Percentiles rank a stretch among this genome's conserved stretches.
Evolutionary conservation across 1,284 basidiomycete genomes (phyloP).

Genomic region (Porodaedalea pini): DNA sequence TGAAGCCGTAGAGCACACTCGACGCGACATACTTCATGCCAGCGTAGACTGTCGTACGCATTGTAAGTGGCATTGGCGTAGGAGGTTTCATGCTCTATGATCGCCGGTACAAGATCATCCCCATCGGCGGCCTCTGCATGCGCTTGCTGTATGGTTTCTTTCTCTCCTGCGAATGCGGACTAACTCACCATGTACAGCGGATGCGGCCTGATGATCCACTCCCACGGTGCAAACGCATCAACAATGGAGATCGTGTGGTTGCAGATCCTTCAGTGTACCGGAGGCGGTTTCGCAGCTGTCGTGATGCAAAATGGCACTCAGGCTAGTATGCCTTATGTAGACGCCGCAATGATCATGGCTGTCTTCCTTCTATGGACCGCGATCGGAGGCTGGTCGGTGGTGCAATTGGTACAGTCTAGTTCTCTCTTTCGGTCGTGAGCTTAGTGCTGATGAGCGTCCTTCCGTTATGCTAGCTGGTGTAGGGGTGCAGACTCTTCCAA

Average conservation of each 20-base stretch:
- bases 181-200: too few relatives aligned
- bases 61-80: conserved; percentile 60
- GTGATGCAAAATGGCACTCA: conserved; percentile 75
- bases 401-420: conserved; percentile 53
- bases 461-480: conserved; percentile 46
- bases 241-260: conserved; percentile 63
- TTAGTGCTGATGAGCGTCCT: not conserved
- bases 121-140: conserved; percentile 63
- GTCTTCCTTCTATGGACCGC: conserved; percentile 78
- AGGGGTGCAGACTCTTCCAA: too few relatives aligned
- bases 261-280: conserved; percentile 74
- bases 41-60: conserved; percentile 59
- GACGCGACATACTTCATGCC: conserved; percentile 53
- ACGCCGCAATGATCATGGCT: conserved; percentile 81
- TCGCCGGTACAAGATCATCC: conserved; percentile 56
- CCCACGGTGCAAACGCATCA: conserved; percentile 58
- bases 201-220: conserved; percentile 70
- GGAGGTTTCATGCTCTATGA: conserved; percentile 54
- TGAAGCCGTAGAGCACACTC: conserved; percentile 54
- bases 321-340: conserved; percentile 69
- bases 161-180: too few relatives aligned
- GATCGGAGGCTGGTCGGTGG: conserved; percentile 74
- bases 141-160: conserved; percentile 44
- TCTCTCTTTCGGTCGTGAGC: conserved; percentile 26
- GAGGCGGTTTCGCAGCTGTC: conserved; percentile 74